phyloP scores from a whole-genome alignment of 176 grass and related monocot species.

The Miscanthus lutarioriparius region DNA sequence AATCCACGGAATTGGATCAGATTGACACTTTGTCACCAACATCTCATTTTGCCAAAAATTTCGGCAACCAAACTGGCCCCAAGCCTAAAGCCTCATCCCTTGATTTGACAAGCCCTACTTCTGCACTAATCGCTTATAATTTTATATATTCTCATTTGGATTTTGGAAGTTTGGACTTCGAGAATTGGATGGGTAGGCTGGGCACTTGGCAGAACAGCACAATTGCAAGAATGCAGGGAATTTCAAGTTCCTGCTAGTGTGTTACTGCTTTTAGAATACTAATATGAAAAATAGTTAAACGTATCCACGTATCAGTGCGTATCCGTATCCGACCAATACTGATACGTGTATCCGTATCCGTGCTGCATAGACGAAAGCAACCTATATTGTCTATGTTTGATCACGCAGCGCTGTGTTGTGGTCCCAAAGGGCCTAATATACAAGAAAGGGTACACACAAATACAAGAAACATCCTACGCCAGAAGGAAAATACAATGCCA shows the following conservation, averaged over 20 bases:
- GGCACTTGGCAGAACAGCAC: background rate
- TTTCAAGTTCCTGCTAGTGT: background rate
- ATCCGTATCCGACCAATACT: background rate
- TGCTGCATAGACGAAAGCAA: background rate
- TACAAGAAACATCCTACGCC: constrained; percentile 8
- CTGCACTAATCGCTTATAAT: too few relatives aligned
- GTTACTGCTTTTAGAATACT: background rate
- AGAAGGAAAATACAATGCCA: background rate
- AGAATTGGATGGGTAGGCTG: background rate
- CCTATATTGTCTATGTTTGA: background rate
- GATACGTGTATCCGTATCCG: too few relatives aligned
- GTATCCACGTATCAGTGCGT: background rate
- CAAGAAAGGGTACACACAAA: background rate
- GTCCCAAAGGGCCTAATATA: background rate
- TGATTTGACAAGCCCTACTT: background rate
- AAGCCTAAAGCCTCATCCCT: background rate
- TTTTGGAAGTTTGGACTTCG: background rate
- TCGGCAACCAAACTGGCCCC: too few relatives aligned
- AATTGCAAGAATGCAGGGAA: background rate
- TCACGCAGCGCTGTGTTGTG: background rate
- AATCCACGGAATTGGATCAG: background rate
- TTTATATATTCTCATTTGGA: background rate
- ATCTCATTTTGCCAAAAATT: too few relatives aligned
- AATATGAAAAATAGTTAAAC: background rate
- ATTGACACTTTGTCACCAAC: too few relatives aligned